These are phyloP conservation scores for Herpotrichia juniperi DNA, from an alignment of 2,329 filamentous ascomycete species.

Conservation along the genomic window DNA sequence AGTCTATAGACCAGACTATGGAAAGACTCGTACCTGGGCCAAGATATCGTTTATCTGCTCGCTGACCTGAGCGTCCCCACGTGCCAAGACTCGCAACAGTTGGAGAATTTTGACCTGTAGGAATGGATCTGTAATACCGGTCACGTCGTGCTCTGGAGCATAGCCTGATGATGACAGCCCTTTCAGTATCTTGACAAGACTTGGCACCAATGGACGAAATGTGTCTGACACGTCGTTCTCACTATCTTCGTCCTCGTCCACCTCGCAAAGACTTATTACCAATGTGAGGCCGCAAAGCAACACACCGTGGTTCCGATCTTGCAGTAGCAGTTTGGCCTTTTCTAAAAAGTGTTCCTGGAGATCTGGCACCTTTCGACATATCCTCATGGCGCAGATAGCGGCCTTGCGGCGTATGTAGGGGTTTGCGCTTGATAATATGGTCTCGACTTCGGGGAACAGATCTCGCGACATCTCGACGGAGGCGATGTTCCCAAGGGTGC, in stretches of 20 bases:
- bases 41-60: conserved; percentile 99
- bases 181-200: conserved; percentile 88
- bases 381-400: conserved; percentile 97
- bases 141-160: conserved; percentile 96
- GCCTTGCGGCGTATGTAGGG: conserved; percentile 98
- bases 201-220: conserved; percentile 84
- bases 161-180: conserved; percentile 93
- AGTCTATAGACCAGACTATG: neutral
- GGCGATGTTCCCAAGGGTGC: conserved; percentile 96
- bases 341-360: conserved; percentile 96
- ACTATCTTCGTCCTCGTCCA: conserved; percentile 89
- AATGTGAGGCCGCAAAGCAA: conserved; percentile 90
- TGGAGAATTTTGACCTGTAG: conserved; percentile 95
- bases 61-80: conserved; percentile 84
- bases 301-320: conserved; percentile 95
- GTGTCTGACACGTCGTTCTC: conserved; percentile 89
- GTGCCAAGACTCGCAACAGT: conserved; percentile 81
- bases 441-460: conserved; percentile 94
- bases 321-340: conserved; percentile 85
- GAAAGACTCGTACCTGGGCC: conserved; percentile 64
- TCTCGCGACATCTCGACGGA: conserved; percentile 98
- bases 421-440: conserved; percentile 87
- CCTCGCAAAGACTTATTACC: conserved; percentile 90
- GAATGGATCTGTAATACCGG: conserved; percentile 97
- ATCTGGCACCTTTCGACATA: conserved; percentile 97